Base-by-base conservation (phyloP, 805 yeast species). In the Saccharomyces jurei region DNA sequence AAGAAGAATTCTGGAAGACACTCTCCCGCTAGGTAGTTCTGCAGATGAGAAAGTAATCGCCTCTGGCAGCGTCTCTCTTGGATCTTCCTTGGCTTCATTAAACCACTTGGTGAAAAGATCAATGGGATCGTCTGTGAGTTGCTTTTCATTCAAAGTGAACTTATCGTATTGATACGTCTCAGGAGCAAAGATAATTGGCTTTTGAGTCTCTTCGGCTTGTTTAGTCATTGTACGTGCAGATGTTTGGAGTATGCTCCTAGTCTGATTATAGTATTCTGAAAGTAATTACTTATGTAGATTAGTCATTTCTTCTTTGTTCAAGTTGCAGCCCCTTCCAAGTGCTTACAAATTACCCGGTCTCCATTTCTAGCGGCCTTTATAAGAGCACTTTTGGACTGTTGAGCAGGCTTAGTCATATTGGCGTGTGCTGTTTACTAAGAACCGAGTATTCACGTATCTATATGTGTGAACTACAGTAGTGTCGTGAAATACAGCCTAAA, bases 41-140 rank as follows among this genome's bases (percentile, higher is more conserved):
- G 96, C 95, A 2, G 99, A 91, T 8, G 97, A 81, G n/a, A 94
- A 81, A 17, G 84, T 87, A n/a, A 82, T 76, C 1, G 91, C 80
- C 68, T 94, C 99, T 1, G 97, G 96, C 49, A 89, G 73, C 22
- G 76, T 74, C 60, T 87, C 85, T 46, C 71, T 62, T 58, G 76
- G 66, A 36, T 76, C 74, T 3, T 74, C 74, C 51, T 76, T 74
- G 21, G 96, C 96, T 46, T 87, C 89, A 14, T 81, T 74, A 67
- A 88, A 94, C 99, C 99, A 94, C 52, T 72, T 69, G 57, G 83
- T 81, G 74, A 94, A 94, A 69, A 89, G 96, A 9, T 72, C 74
- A 21, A 89, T 81, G 25, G 97, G 97, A 58, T 81, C 80, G 6
- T 67, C 46, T 11, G 65, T 67, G 13, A 89, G 71, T 28, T 87